Base-by-base conservation (phyloP, 2,329 filamentous ascomycete genomes). In the Pyrenophora tritici-repentis region DNA sequence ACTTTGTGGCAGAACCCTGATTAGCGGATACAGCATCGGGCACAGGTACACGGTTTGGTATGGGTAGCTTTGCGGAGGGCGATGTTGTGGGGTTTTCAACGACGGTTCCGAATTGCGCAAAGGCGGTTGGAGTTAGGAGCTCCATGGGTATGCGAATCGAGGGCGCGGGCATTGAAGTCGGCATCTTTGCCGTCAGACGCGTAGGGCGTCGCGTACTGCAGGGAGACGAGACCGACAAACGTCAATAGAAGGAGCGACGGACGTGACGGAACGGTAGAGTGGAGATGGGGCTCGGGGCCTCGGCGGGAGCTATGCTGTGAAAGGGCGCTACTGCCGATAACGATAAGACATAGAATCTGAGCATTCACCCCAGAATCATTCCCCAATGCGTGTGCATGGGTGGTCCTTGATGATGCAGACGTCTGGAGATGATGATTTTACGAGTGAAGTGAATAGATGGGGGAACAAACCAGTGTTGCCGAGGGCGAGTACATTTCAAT, bases 1-100 rank as follows among this genome's bases (percentile, higher is more conserved):
- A 95, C 73, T 96, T 96, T 67, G 93, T 85, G 13, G 94, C 93
- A 17, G 86, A 87, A 66, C 90, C 90, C 78, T 97, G 92, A 78
- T 97, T 97, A 38, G 83, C 83, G 39, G 86, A 83, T 3, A 84
- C 80, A 26, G 63, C 62, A 4, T 86, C 56, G 37, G 67, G 67
- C 61, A 71, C 59, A 73, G 74, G 46, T 76, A 78, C 42, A 83
- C 63, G 68, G 41, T 71, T 59, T 80, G 56, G 81, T 75, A 58
- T 70, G 71, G 58, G 85, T 70, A 66, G 79, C 74, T 59, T 63
- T 26, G 62, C 47, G 17, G 62, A 62, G 24, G 36, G 83, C 81
- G 54, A 81, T 35, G 67, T 79, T 16, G 81, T 70, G 26, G 90
- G 90, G 69, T 93, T 90, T 69, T 86, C 78, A 62, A 97, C 83